These are phyloP conservation scores for Cyclaneusma minus DNA, from an alignment of 2,329 filamentous ascomycete genomes.

Conservation along the genomic window DNA sequence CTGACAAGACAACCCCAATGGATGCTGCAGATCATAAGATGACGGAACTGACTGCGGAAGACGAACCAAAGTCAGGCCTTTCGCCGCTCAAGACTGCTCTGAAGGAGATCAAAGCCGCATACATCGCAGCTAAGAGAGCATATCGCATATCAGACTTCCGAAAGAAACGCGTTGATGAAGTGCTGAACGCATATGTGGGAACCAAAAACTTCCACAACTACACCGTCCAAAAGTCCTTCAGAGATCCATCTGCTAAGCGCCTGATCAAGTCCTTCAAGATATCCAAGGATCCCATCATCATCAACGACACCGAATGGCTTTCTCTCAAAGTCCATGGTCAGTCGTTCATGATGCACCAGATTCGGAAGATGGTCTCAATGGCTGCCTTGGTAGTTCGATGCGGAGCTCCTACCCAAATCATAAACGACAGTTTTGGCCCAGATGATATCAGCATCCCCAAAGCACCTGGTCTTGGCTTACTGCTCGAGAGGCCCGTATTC, in stretches of 20 bases:
- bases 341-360: conserved; percentile 99
- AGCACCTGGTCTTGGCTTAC: conserved; percentile 72
- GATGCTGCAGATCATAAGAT: conserved; percentile 1
- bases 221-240: conserved; percentile 73
- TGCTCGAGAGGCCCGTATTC: conserved; percentile 86
- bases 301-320: conserved; percentile 88
- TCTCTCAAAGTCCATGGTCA: conserved; percentile 93
- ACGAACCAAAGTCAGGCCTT: conserved; percentile 11
- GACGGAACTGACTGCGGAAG: conserved; percentile 1
- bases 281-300: conserved; percentile 61
- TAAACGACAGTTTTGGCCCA: conserved; percentile 57
- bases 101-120: conserved; percentile 65
- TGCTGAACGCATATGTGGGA: conserved; percentile 61
- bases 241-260: conserved; percentile 72
- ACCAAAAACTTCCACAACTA: conserved; percentile 96
- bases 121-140: conserved; percentile 65
- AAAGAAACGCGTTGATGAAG: conserved; percentile 58
- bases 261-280: conserved; percentile 86
- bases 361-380: conserved; percentile 98
- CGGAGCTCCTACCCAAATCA: conserved; percentile 56
- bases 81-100: conserved; percentile 47
- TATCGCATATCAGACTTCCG: conserved; percentile 68
- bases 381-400: conserved; percentile 71
- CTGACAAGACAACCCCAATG: not conserved
- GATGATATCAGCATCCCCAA: conserved; percentile 80